Evolutionary conservation across 208 protist genomes (phyloP).

Genomic region (Leishmania amazonensis): DNA sequence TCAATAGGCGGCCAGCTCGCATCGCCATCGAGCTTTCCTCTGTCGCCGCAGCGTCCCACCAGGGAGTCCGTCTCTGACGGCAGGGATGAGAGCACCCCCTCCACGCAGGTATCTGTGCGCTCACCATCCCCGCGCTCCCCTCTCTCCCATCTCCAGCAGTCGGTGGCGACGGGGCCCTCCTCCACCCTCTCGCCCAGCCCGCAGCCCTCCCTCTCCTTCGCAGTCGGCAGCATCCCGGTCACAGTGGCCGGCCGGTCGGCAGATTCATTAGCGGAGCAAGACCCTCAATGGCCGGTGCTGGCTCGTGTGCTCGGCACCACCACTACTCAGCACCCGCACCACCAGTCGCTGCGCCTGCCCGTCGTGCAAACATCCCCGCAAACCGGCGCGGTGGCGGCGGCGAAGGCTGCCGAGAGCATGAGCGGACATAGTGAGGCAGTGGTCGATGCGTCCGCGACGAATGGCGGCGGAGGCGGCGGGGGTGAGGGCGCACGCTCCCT

Average conservation of each 20-base stretch:
- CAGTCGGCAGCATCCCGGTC: constrained; percentile 1
- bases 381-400: background rate
- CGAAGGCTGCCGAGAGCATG: background rate
- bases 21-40: background rate
- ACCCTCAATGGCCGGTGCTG: background rate
- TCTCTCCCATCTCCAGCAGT: background rate
- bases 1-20: background rate
- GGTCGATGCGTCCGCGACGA: background rate
- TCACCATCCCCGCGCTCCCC: background rate
- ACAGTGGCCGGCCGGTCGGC: background rate
- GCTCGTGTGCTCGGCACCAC: constrained; percentile 1
- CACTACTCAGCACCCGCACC: background rate
- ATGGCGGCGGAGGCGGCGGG: background rate
- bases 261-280: constrained; percentile 3
- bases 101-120: background rate
- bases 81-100: background rate
- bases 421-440: background rate
- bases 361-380: background rate
- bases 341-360: background rate
- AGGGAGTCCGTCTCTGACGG: background rate
- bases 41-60: background rate
- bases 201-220: background rate
- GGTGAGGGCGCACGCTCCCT: background rate
- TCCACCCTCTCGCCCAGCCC: background rate
- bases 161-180: background rate